phyloP scores from a whole-genome alignment of 192 early-diverging fungal species.

The Coemansia sp. region DNA sequence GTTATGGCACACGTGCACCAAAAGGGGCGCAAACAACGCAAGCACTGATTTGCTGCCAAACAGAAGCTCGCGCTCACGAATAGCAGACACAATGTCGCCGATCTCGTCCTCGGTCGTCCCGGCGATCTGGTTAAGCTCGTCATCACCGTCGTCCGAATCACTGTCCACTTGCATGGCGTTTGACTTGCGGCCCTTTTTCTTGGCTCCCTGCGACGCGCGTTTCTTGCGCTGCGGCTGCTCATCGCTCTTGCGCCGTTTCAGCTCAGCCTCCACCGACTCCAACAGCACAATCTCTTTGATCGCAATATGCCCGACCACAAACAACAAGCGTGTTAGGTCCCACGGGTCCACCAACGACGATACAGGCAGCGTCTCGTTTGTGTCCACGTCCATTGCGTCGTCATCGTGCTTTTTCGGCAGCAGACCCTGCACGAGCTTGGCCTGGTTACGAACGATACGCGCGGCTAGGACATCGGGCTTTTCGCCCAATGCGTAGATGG shows the following conservation, averaged over 20 bases:
- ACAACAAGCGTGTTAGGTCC: slow-evolving; percentile 83
- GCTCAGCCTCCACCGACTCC: slow-evolving; percentile 89
- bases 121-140: slow-evolving; percentile 90
- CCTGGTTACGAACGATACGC: slow-evolving; percentile 69
- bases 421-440: slow-evolving; percentile 62
- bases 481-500: slow-evolving; percentile 85
- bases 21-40: slow-evolving; percentile 73
- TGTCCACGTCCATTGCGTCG: slow-evolving; percentile 16
- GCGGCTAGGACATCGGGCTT: slow-evolving; percentile 83
- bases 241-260: slow-evolving; percentile 73
- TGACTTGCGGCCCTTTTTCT: slow-evolving; percentile 19
- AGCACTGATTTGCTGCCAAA: slow-evolving; percentile 77
- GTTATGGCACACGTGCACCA: slow-evolving; percentile 77
- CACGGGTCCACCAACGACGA: slow-evolving; percentile 54
- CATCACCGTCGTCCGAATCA: slow-evolving; percentile 54
- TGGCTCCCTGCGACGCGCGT: slow-evolving; percentile 28
- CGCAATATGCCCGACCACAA: slow-evolving; percentile 92
- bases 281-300: slow-evolving; percentile 96
- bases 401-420: slow-evolving; percentile 18
- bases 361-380: slow-evolving; percentile 14
- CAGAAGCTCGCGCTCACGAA: slow-evolving; percentile 90
- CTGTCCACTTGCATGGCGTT: slow-evolving; percentile 17
- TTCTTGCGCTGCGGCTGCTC: slow-evolving; percentile 45
- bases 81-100: slow-evolving; percentile 76
- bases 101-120: slow-evolving; percentile 96